A percentile compares a stretch with the other conserved stretches of the same genome.
These are phyloP conservation scores for Carex parvula DNA, from an alignment of 176 grass and related monocot genomes.

Conservation along the genomic window DNA sequence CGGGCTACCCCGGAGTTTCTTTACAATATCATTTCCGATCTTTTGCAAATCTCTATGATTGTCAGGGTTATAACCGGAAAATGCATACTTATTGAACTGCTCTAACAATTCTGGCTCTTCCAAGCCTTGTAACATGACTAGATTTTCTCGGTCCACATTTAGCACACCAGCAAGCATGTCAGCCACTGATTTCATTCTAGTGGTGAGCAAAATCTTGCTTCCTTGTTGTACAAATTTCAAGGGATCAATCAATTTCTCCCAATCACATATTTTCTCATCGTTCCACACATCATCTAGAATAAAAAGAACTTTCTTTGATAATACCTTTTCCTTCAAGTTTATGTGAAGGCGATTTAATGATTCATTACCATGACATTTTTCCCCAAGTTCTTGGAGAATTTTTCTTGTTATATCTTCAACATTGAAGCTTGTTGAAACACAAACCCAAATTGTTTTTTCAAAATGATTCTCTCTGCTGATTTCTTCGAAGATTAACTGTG, in stretches of 20 bases:
- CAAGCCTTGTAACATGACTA: neutral
- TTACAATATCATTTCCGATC: neutral
- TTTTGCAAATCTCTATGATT: neutral
- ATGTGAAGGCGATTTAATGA: neutral
- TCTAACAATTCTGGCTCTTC: neutral
- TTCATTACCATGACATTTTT: neutral
- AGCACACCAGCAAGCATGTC: neutral
- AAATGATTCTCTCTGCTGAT: neutral
- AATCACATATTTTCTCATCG: constrained; percentile 7
- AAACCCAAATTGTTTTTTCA: neutral
- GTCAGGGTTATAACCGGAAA: neutral
- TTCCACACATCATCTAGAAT: constrained; percentile 35
- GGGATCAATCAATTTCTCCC: neutral
- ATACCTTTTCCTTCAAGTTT: neutral
- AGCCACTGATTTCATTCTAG: constrained; percentile 23
- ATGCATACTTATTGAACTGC: constrained; percentile 14
- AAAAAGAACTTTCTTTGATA: constrained; percentile 14
- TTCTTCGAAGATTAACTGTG: neutral
- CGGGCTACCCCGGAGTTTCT: neutral
- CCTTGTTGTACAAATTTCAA: constrained; percentile 16
- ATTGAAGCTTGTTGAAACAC: neutral
- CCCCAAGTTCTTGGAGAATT: neutral
- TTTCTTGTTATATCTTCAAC: constrained; percentile 15
- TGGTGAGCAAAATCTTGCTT: constrained; percentile 28
- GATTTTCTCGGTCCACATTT: neutral